These are phyloP conservation scores for Chrysanthemum seticuspe DNA, from an alignment of 129 eudicot genomes.

Conservation along the genomic window DNA sequence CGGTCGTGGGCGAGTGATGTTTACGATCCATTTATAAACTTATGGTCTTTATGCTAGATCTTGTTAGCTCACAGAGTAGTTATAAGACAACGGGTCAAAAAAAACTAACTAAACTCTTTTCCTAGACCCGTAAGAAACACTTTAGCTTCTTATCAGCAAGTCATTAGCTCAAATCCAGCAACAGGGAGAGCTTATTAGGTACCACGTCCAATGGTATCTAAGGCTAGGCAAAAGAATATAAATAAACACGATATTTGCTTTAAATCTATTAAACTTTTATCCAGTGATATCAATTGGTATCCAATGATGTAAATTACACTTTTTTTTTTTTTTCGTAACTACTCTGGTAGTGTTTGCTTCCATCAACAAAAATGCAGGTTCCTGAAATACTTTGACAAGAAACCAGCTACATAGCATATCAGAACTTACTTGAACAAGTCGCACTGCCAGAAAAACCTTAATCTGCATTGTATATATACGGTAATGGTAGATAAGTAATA, in stretches of 20 bases:
- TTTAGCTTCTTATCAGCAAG: too few species aligned
- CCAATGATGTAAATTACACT: neutral
- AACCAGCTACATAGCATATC: conserved; percentile 3
- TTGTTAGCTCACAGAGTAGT: too few species aligned
- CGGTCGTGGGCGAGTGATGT: too few species aligned
- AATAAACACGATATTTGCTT: neutral
- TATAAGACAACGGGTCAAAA: too few species aligned
- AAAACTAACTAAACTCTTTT: too few species aligned
- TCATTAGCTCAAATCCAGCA: too few species aligned
- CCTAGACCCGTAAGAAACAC: too few species aligned
- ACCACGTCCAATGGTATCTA: neutral
- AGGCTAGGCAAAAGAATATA: too few species aligned
- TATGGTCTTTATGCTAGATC: too few species aligned
- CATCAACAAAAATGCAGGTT: conserved; percentile 8
- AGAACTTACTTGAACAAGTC: neutral
- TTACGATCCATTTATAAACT: too few species aligned
- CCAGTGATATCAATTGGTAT: neutral
- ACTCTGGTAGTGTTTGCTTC: neutral
- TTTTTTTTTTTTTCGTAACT: neutral
- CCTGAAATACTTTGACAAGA: neutral
- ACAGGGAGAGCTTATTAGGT: too few species aligned
- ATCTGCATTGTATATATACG: conserved; percentile 10
- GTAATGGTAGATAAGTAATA: neutral
- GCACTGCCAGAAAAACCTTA: conserved; percentile 5
- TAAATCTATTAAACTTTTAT: neutral